A percentile compares a stretch with the other conserved stretches of the same genome.
Conservation (phyloP, 805 yeast genomes). For the Torulaspora gathmanii region DNA sequence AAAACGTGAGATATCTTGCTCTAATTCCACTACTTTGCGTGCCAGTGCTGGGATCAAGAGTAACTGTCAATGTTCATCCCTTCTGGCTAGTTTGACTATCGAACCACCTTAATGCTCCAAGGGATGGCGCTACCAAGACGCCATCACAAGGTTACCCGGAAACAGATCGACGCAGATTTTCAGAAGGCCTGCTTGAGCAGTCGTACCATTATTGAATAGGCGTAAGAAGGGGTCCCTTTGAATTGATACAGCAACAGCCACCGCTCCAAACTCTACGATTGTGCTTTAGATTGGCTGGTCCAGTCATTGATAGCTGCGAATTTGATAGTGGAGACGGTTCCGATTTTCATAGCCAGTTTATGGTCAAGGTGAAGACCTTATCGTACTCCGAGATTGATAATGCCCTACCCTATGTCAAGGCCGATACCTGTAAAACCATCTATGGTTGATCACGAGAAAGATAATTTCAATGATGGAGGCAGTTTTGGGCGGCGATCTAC, state of each 20-base stretch:
- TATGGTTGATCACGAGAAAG: neutral
- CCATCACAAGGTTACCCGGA: neutral
- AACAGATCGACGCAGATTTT: neutral
- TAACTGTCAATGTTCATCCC: no score
- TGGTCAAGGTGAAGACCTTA: neutral
- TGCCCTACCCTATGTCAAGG: slow-evolving; percentile 11
- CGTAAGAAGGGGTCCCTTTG: neutral
- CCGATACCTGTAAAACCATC: slow-evolving; percentile 4
- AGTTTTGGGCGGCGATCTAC: slow-evolving; percentile 4
- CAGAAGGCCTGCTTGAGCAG: no score
- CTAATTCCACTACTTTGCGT: no score
- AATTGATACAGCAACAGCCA: neutral
- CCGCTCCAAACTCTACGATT: neutral
- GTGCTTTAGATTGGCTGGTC: neutral
- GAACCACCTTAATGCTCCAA: neutral
- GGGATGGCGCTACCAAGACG: neutral
- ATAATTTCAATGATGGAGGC: neutral
- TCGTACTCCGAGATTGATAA: neutral
- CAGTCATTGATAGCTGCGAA: neutral
- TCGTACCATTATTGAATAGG: no score
- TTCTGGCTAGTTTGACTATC: neutral
- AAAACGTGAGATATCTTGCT: no score
- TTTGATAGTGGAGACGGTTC: neutral
- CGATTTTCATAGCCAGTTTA: neutral
- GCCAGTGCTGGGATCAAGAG: no score